Evolutionary conservation across 148 eudicot genomes (phyloP).

Genomic region (Bassia scoparia): DNA sequence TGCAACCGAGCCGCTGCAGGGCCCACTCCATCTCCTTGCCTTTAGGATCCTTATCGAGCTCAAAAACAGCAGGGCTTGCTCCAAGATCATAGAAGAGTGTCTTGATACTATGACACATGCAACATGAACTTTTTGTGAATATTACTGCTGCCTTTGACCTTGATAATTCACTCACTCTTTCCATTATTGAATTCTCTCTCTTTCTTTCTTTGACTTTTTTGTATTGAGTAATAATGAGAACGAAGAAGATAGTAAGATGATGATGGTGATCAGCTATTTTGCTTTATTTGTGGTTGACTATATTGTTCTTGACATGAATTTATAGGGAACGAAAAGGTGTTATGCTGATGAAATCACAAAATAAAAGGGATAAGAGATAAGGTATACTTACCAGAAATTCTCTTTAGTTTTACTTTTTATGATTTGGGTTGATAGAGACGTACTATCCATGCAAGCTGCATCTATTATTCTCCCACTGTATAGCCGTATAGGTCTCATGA

Average conservation of each 20-base stretch:
- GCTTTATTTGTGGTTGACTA: constrained; percentile 17
- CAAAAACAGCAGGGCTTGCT: constrained; percentile 37
- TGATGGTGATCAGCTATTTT: neutral
- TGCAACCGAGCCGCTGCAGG: constrained; percentile 32
- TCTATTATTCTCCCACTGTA: neutral
- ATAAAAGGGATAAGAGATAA: constrained; percentile 13
- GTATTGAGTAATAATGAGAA: neutral
- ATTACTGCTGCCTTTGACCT: constrained; percentile 36
- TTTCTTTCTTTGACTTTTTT: neutral
- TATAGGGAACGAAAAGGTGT: constrained; percentile 20
- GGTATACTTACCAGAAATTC: constrained; percentile 16
- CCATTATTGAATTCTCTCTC: constrained; percentile 11
- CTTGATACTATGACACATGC: constrained; percentile 40
- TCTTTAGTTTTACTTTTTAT: neutral
- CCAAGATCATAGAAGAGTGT: constrained; percentile 35
- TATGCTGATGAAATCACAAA: neutral
- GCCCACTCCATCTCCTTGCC: constrained; percentile 40
- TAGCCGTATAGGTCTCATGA: no score
- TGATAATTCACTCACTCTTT: constrained; percentile 32
- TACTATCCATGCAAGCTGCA: neutral
- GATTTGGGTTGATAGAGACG: constrained; percentile 17
- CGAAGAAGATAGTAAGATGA: neutral
- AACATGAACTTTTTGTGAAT: constrained; percentile 38
- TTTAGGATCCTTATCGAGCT: constrained; percentile 31
- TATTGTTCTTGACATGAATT: constrained; percentile 8